phyloP scores from a whole-genome alignment of 345 rosid species.

The Luvunga scandens region DNA sequence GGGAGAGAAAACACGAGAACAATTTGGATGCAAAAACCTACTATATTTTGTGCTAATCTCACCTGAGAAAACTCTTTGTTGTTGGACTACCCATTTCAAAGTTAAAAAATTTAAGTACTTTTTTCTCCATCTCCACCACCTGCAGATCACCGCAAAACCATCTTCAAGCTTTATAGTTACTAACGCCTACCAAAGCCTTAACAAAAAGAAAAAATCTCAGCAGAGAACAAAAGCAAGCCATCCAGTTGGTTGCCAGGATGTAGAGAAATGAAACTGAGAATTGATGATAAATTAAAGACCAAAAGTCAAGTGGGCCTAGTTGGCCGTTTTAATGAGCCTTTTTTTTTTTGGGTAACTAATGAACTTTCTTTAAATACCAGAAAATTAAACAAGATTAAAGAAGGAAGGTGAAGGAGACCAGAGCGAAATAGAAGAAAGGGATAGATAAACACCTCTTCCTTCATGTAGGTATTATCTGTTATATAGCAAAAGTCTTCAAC shows the following conservation, averaged over 20 bases:
- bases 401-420: background rate
- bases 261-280: background rate
- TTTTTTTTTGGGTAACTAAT: too few species aligned
- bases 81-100: conserved; percentile 71
- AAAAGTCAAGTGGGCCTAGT: background rate
- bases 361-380: too few species aligned
- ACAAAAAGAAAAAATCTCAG: background rate
- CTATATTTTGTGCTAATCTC: conserved; percentile 7
- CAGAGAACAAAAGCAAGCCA: background rate
- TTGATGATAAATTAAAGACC: background rate
- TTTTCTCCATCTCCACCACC: conserved; percentile 64
- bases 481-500: conserved; percentile 70
- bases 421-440: background rate
- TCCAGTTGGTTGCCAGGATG: background rate
- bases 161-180: background rate
- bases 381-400: too few species aligned
- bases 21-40: background rate
- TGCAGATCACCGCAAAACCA: conserved; percentile 20
- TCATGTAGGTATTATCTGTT: conserved; percentile 69
- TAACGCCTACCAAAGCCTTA: background rate
- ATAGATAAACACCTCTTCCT: conserved; percentile 37
- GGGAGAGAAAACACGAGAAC: background rate
- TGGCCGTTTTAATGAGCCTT: background rate
- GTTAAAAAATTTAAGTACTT: conserved; percentile 44
- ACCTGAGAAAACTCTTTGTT: conserved; percentile 53